Conservation (phyloP, 2,329 filamentous ascomycete species). For the Parastagonospora avenae region DNA sequence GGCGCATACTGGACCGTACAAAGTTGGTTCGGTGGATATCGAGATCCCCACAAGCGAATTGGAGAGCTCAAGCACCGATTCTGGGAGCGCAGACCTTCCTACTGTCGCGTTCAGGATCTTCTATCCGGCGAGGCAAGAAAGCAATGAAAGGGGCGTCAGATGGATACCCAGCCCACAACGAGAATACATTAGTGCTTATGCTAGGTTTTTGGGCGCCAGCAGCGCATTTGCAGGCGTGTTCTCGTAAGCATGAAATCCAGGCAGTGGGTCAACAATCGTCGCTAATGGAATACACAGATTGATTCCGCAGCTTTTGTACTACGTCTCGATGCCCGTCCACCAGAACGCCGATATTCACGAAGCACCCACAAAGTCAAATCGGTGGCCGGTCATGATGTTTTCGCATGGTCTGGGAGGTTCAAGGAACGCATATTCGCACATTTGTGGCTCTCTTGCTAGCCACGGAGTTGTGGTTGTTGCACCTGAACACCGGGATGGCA, state of each 20-base stretch:
- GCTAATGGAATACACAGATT: constrained; percentile 53
- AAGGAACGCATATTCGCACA: constrained; percentile 83
- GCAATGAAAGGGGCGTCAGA: constrained; percentile 63
- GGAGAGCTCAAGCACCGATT: constrained; percentile 56
- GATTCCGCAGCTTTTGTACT: constrained; percentile 73
- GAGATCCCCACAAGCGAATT: constrained; percentile 71
- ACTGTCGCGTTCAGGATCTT: constrained; percentile 83
- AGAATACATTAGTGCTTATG: constrained; percentile 75
- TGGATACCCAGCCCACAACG: constrained; percentile 82
- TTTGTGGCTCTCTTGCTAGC: constrained; percentile 77
- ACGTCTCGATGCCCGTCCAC: constrained; percentile 72
- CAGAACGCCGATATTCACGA: constrained; percentile 70
- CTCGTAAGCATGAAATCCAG: constrained; percentile 34
- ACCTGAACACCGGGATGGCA: constrained; percentile 83
- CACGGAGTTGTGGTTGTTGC: constrained; percentile 82
- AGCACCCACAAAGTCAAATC: constrained; percentile 52
- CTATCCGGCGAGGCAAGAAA: constrained; percentile 62
- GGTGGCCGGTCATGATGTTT: constrained; percentile 84
- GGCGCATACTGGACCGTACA: constrained; percentile 75
- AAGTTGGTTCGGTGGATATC: constrained; percentile 79
- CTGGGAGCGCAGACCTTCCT: constrained; percentile 59
- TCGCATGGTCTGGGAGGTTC: constrained; percentile 84
- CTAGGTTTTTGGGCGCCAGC: constrained; percentile 73
- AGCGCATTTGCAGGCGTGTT: constrained; percentile 52
- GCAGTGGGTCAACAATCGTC: background rate